These are phyloP conservation scores for Mallotus repandus DNA, from an alignment of 441 rosid genomes.

Conservation along the genomic window DNA sequence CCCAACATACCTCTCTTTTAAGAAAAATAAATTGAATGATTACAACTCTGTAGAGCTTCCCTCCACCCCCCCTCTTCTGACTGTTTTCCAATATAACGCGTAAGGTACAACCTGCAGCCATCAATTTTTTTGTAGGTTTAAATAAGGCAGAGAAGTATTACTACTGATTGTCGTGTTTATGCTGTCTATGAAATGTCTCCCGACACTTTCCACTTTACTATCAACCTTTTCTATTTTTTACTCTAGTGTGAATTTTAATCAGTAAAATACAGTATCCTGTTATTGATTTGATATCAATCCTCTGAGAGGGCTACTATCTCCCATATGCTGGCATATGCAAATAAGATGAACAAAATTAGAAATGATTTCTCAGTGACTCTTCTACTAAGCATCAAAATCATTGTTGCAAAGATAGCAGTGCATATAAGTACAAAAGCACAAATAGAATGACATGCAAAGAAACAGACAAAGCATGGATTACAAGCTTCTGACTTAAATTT, in stretches of 20 bases:
- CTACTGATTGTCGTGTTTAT: neutral
- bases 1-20: too few relatives aligned
- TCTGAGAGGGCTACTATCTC: too few relatives aligned
- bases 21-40: neutral
- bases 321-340: too few relatives aligned
- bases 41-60: neutral
- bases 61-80: too few relatives aligned
- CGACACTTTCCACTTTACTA: neutral
- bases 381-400: neutral
- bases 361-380: neutral
- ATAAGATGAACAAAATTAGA: neutral
- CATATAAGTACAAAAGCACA: neutral
- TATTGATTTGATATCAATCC: too few relatives aligned
- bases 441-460: too few relatives aligned
- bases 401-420: neutral
- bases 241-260: too few relatives aligned
- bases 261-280: too few relatives aligned
- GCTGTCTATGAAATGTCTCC: neutral
- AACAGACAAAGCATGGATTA: too few relatives aligned
- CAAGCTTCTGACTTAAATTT: too few relatives aligned
- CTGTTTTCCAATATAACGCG: too few relatives aligned
- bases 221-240: neutral
- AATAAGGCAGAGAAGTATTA: neutral
- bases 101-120: neutral
- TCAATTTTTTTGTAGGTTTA: neutral